Evolutionary conservation across 1,284 basidiomycete species (phyloP), one percentile per base, ranked within the genome.

Genomic region (Cerrena zonata): DNA sequence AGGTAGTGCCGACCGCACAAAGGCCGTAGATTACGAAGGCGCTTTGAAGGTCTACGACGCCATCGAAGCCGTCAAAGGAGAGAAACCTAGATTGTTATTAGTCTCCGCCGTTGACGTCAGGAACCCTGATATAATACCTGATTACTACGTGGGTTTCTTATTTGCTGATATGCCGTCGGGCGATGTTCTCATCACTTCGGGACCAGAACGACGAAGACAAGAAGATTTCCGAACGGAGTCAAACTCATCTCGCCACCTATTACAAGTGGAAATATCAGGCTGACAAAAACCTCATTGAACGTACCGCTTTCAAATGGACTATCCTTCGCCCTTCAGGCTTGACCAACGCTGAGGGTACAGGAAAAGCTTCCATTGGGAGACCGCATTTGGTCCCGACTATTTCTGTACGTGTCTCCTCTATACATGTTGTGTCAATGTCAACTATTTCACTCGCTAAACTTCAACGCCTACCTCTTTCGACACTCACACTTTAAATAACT

Each of bases 21-120:
- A 77, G 56, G 74, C 73, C 22, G 86, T 90, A 10, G 88, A 90
- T 63, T 80, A 82, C 59, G 77, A 82, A 47, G 86, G 84, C 2
- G 84, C 86, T 0, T 58, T 88, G 49, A 88, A 87, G 65, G 78
- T 85, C 0, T 89, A 82, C 60, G 84, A 88, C 58, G 86, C 84
- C 0, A 73, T 89, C 52, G 83, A 87, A 60, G 65, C 57, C 2
- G 69, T 80, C 0, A 12, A 43, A 12, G 70, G 74, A 1, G 57
- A 67, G 5, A 75, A 74, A 51, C 82, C 82, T 19, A 65, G 76
- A 24, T 63, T 89, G 41, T 72, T 89, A 37, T 64, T 87, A 46
- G 77, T 90, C 30, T 81, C 80, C 10, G 82, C 82, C 0, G 62
- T 85, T n/a, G 86, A 89, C 61, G 65, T 81, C 1, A 69, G 86